Conservation (phyloP, 306 rosid genomes). For the Gillenia trifoliata region DNA sequence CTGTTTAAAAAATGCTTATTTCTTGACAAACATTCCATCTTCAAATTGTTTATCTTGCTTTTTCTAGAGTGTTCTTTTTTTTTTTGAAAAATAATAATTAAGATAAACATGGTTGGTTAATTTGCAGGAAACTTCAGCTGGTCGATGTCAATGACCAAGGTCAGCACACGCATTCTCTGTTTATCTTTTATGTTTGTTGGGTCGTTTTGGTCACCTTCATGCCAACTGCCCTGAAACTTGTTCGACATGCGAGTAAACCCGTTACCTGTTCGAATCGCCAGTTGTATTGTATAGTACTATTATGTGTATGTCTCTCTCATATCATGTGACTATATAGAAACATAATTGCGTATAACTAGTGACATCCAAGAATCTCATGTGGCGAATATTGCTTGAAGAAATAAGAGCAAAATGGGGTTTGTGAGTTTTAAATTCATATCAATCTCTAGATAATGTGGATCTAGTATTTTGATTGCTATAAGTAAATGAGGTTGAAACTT, state of each 20-base stretch:
- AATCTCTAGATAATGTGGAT: neutral
- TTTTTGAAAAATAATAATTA: too few species aligned
- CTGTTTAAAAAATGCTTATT: neutral
- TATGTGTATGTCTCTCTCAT: rapidly evolving
- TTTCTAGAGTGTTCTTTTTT: slow-evolving; percentile 19
- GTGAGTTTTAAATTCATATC: neutral
- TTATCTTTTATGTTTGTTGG: neutral
- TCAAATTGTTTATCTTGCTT: neutral
- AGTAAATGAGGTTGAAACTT: too few species aligned
- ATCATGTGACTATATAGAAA: too few species aligned
- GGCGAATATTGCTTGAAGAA: neutral
- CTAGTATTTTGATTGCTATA: too few species aligned
- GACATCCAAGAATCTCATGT: neutral
- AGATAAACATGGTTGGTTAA: neutral
- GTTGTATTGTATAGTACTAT: too few species aligned
- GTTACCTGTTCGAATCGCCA: too few species aligned
- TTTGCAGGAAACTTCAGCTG: neutral
- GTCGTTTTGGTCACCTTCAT: neutral
- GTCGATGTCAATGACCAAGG: slow-evolving; percentile 5
- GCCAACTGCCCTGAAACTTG: neutral
- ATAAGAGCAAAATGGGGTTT: neutral
- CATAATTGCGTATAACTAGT: too few species aligned
- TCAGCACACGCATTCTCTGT: neutral
- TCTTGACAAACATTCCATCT: neutral
- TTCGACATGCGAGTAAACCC: neutral